Conservation (phyloP, 768 basidiomycete species). For the Pisolithus sp. region DNA sequence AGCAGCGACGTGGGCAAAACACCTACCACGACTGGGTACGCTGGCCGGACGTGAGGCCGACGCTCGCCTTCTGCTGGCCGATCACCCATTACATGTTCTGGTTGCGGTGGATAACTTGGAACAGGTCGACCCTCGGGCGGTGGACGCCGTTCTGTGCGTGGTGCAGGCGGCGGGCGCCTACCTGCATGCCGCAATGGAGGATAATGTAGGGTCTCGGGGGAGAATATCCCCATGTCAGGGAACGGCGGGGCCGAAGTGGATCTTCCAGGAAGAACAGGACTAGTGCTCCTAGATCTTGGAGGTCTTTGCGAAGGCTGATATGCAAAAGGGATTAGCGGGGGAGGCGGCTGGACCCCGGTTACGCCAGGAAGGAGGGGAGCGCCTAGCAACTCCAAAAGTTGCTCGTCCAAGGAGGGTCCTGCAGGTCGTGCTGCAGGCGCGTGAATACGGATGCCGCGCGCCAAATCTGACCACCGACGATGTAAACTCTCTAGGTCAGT, state of each 20-base stretch:
- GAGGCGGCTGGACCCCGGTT: constrained; percentile 40
- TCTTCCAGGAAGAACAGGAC: constrained; percentile 25
- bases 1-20: not conserved
- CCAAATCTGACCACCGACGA: constrained; percentile 23
- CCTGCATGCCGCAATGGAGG: constrained; percentile 6
- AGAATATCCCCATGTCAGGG: constrained; percentile 15
- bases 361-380: constrained; percentile 35
- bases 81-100: not conserved
- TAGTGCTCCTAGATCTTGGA: constrained; percentile 36
- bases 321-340: constrained; percentile 46
- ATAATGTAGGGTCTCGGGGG: constrained; percentile 13
- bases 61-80: constrained; percentile 8
- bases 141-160: not conserved
- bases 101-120: constrained; percentile 6
- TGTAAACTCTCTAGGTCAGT: constrained; percentile 21
- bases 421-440: constrained; percentile 36
- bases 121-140: constrained; percentile 5
- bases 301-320: constrained; percentile 44
- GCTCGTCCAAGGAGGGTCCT: constrained; percentile 51
- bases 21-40: constrained; percentile 18
- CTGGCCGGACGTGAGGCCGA: constrained; percentile 17
- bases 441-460: constrained; percentile 34
- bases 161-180: constrained; percentile 4
- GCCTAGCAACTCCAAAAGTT: constrained; percentile 56
- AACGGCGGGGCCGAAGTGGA: constrained; percentile 24